Conservation (phyloP, 306 rosid genomes). For the Begonia masoniana region DNA sequence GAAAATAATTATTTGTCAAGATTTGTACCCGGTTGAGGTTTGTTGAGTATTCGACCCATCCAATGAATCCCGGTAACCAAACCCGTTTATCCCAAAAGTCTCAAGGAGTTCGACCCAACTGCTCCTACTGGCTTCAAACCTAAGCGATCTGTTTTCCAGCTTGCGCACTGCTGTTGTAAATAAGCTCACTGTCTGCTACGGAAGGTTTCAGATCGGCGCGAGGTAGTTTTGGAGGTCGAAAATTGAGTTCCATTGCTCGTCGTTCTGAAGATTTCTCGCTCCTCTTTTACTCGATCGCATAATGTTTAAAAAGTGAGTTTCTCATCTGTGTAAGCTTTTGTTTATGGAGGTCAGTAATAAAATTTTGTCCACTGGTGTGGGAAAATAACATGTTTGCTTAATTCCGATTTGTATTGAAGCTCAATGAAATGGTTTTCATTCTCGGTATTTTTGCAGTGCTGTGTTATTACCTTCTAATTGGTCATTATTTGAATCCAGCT, state of each 20-base stretch:
- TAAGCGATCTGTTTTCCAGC: background rate
- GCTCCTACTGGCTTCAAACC: background rate
- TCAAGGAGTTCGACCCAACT: too few species aligned
- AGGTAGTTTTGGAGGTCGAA: background rate
- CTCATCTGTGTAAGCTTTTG: slow-evolving; percentile 1
- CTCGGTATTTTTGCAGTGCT: too few species aligned
- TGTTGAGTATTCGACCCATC: too few species aligned
- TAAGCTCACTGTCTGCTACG: background rate
- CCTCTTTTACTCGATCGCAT: background rate
- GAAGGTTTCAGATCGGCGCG: background rate
- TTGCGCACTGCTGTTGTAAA: background rate
- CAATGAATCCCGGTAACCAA: too few species aligned
- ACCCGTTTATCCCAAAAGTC: background rate
- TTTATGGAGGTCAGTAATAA: background rate
- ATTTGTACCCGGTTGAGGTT: too few species aligned
- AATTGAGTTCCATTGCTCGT: background rate
- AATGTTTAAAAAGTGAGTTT: slow-evolving; percentile 17
- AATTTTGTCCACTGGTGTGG: background rate
- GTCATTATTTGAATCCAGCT: too few species aligned
- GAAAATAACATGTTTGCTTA: too few species aligned
- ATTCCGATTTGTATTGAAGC: slow-evolving; percentile 1
- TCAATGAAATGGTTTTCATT: too few species aligned
- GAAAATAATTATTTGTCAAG: too few species aligned
- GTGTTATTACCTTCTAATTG: too few species aligned
- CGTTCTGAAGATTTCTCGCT: background rate